Percentiles rank a stretch among this genome's conserved stretches.
Conservation (phyloP, 257 asterid species). For the Prunella vulgaris region DNA sequence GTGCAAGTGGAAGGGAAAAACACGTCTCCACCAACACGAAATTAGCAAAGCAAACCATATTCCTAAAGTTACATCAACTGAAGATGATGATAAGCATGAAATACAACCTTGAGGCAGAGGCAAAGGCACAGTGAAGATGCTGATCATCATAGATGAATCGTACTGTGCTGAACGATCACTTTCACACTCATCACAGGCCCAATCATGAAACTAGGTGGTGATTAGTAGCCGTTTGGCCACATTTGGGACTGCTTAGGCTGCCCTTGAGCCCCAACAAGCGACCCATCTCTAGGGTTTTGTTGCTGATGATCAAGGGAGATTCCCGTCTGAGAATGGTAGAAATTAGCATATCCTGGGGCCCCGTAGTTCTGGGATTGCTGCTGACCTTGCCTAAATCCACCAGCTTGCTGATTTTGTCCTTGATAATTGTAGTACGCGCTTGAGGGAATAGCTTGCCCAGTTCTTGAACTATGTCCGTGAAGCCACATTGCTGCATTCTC, state of each 20-base stretch:
- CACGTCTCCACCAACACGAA: constrained; percentile 39
- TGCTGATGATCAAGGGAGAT: constrained; percentile 50
- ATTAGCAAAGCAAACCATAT: constrained; percentile 38
- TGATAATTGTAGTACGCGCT: constrained; percentile 50
- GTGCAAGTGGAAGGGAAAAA: constrained; percentile 21
- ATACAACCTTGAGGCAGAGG: constrained; percentile 43
- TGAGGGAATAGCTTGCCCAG: constrained; percentile 63
- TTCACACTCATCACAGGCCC: constrained; percentile 39
- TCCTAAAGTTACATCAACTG: constrained; percentile 46
- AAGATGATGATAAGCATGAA: constrained; percentile 33
- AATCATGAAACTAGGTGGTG: constrained; percentile 27
- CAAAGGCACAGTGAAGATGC: constrained; percentile 36
- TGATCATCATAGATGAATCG: constrained; percentile 18
- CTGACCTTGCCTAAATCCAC: constrained; percentile 67
- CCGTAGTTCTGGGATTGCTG: constrained; percentile 69
- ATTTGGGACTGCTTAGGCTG: constrained; percentile 79
- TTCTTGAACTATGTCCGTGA: constrained; percentile 71
- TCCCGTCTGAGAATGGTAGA: constrained; percentile 67
- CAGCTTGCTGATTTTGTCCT: constrained; percentile 66
- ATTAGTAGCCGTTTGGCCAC: constrained; percentile 80
- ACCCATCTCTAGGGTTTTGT: constrained; percentile 67
- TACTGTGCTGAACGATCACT: constrained; percentile 39
- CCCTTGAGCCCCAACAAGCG: constrained; percentile 57
- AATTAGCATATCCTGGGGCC: constrained; percentile 60
- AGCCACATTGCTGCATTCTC: constrained; percentile 76